Percentiles rank a stretch among this genome's conserved stretches.
Evolutionary conservation across 352 stramenopile species (phyloP).

Genomic region (Globisporangium cylindrosporum): DNA sequence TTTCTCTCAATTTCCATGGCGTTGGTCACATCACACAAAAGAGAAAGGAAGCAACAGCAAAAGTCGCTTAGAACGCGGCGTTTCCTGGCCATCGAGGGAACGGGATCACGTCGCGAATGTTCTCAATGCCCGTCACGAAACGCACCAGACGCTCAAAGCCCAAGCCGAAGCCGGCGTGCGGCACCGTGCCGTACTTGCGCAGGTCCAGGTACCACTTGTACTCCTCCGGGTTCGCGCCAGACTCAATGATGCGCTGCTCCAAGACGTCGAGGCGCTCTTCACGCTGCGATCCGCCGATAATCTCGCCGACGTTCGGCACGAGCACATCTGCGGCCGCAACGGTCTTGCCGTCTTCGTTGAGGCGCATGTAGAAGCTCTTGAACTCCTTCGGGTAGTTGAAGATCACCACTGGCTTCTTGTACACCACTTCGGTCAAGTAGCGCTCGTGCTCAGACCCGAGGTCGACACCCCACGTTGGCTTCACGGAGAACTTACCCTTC

Average conservation of each 20-base stretch:
- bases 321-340: slow-evolving; percentile 97
- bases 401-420: slow-evolving; percentile 94
- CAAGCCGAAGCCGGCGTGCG: slow-evolving; percentile 96
- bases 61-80: slow-evolving; percentile 78
- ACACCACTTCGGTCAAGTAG: slow-evolving; percentile 92
- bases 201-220: slow-evolving; percentile 99
- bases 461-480: slow-evolving; percentile 94
- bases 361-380: slow-evolving; percentile 99
- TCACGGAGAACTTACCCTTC: slow-evolving; percentile 86
- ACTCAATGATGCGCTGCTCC: slow-evolving; percentile 62
- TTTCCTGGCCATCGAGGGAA: slow-evolving; percentile 95
- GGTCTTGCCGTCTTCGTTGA: slow-evolving; percentile 97
- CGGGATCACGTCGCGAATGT: slow-evolving; percentile 98
- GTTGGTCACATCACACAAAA: background rate
- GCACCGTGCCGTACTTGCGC: slow-evolving; percentile 95
- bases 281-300: slow-evolving; percentile 97
- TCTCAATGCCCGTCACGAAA: slow-evolving; percentile 97
- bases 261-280: slow-evolving; percentile 94
- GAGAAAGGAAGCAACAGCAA: background rate
- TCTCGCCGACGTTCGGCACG: slow-evolving; percentile 95
- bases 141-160: slow-evolving; percentile 98
- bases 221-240: slow-evolving; percentile 73
- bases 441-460: slow-evolving; percentile 97
- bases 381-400: slow-evolving; percentile 98
- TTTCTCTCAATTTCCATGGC: too few species aligned